Base-by-base conservation (phyloP, 129 eudicot genomes). In the Glebionis coronaria region DNA sequence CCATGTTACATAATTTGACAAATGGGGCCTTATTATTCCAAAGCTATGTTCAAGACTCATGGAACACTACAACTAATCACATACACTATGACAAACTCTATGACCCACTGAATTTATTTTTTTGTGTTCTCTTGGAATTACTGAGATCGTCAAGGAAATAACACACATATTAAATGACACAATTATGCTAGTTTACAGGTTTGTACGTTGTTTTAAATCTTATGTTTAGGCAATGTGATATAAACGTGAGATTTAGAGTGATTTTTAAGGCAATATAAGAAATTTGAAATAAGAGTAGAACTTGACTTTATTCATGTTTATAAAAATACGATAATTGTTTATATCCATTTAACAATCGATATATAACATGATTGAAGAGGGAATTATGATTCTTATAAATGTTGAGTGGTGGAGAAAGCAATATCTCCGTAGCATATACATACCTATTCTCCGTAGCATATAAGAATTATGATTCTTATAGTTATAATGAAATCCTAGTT, bases 71-170 rank as follows among this genome's bases (percentile, higher is more conserved):
- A 63, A 25, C 52, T 63, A 50, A 61, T 42, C 61, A 70, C 15
- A n/a, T 44, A 60, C 35, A 45, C 21, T 21, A 14, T 63, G 20
- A 73, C 63, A 53, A 8, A 29, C 5, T 63, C 54, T 63, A 64
- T 54, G 57, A 49, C 62, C 56, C 69, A 50, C 28, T 53, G 64
- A 73, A 73, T 73, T 56, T 53, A 62, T 61, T 19, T 63, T 21
- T 52, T 63, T 42, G 45, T 51, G 51, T 72, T 52, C 55, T 35
- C 28, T 70, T 68, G 42, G 27, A 73, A 64, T 55, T 64, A 55
- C 31, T 56, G 59, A 64, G 42, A 46, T n/a, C 55, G 16, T 15
- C 5, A 49, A 49, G 18, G n/a, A 14, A 49, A 11, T 47, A 47
- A 47, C 6, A 12, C 13, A 49, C 16, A 15, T 35, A 35, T 35